Conservation (phyloP, 1,284 basidiomycete species). For the Naganishia sp. region DNA sequence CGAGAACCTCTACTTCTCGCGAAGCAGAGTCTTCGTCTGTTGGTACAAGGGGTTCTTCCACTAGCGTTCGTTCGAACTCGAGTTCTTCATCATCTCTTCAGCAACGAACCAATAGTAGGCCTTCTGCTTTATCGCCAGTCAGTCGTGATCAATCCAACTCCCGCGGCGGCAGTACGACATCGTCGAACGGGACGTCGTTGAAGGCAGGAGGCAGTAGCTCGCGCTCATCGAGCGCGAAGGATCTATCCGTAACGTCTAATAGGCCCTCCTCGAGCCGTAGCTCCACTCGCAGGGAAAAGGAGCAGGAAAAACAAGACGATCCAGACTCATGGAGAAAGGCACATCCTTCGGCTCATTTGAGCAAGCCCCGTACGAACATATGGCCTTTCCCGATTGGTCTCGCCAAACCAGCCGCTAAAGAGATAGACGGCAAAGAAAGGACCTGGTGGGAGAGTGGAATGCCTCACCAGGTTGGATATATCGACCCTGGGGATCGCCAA, state of each 20-base stretch:
- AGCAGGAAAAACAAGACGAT: constrained; percentile 8
- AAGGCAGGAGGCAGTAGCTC: constrained; percentile 11
- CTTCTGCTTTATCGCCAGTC: not conserved
- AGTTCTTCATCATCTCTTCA: not conserved
- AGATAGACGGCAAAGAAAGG: constrained; percentile 1
- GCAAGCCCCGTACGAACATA: constrained; percentile 12
- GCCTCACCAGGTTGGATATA: constrained; percentile 26
- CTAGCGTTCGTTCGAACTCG: not conserved
- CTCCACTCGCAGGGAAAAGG: not conserved
- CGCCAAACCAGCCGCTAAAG: constrained; percentile 9
- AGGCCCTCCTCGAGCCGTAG: not conserved
- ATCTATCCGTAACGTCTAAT: not conserved
- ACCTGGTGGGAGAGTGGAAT: constrained; percentile 33
- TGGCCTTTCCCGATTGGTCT: constrained; percentile 34
- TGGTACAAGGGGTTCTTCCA: not conserved
- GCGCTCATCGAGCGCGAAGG: not conserved
- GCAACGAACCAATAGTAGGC: not conserved
- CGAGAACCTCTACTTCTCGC: not conserved
- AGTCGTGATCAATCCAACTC: not conserved
- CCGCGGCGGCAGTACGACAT: not conserved
- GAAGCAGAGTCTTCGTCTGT: not conserved
- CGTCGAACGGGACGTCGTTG: constrained; percentile 11
- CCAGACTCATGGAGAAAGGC: constrained; percentile 30
- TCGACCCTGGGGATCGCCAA: constrained; percentile 2
- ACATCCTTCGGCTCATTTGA: constrained; percentile 23